Base-by-base conservation (phyloP, 108 stramenopile species). In the Cyclotella atomus region DNA sequence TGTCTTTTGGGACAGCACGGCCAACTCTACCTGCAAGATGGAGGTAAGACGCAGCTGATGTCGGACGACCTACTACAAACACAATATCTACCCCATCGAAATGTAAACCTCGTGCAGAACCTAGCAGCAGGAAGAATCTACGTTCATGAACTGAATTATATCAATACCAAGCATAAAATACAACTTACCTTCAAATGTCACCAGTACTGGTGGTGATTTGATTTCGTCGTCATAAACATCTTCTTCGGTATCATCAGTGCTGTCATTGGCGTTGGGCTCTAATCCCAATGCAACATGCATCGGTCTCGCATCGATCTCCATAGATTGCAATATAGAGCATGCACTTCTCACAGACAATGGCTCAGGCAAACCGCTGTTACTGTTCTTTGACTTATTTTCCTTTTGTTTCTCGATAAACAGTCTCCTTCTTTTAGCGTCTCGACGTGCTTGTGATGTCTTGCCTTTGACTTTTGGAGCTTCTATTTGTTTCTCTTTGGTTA, bases 1-100 rank as follows among this genome's bases (percentile, higher is more conserved):
- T n/a, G n/a, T n/a, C 36, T 32, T 63, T 33, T 2, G 85, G 38
- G 28, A 78, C 63, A 32, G 82, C 71, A 32, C 90, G 81, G 9
- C 90, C 90, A 2, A 89, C 88, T 17, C 90, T 82, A 12, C 91
- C 91, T 2, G 91, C 84, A n/a, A 91, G 64, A 65, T 91, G 91
- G 25, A 90, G 82, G 57, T 91, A 91, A 21, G 89, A 89, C 29
- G 89, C 87, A 32, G 85, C 84, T 1, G 85, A 82, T 36, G 70
- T 59, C 0, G 91, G 88, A 16, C 70, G 60, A 9, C 86, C 78
- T 23, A 89, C 71, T 23, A 88, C 64, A 64, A 90, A 87, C 6
- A 91, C 87, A 34, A 56, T 49, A 52, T 86, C 85, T 24, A 90
- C 84, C 12, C 65, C 91, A 59, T 89, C 85, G 49, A 91, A 86